Conservation (phyloP, 495 filamentous ascomycete genomes). For the Opeltia flavorubescens region DNA sequence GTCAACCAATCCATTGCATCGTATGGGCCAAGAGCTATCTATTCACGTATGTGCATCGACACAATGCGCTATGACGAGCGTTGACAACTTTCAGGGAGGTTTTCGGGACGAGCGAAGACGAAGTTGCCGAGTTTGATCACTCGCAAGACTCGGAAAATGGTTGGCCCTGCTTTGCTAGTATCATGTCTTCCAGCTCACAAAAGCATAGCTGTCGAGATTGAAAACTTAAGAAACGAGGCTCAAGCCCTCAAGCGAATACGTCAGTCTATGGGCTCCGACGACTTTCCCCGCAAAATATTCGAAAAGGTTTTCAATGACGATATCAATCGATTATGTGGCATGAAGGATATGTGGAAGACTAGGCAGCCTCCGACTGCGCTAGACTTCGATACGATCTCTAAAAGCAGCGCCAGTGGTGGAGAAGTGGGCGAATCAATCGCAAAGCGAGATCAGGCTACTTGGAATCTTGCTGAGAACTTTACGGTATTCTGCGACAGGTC, state of each 20-base stretch:
- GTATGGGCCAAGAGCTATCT: conserved; percentile 99
- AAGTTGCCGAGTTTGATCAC: conserved; percentile 59
- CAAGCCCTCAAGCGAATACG: conserved; percentile 71
- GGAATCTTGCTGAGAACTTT: conserved; percentile 70
- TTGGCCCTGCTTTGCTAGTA: conserved; percentile 14
- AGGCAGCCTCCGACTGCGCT: conserved; percentile 60
- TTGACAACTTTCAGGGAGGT: conserved; percentile 47
- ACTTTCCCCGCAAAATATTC: conserved; percentile 74
- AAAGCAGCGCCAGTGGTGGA: conserved; percentile 36
- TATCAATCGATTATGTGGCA: conserved; percentile 65
- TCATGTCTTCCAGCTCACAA: conserved; percentile 13
- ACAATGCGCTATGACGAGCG: background rate
- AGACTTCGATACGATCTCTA: conserved; percentile 40
- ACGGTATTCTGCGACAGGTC: conserved; percentile 72
- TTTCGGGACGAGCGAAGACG: conserved; percentile 82
- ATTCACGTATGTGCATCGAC: conserved; percentile 43
- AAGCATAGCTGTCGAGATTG: conserved; percentile 63
- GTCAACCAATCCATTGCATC: conserved; percentile 95
- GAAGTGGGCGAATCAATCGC: conserved; percentile 40
- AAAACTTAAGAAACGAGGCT: conserved; percentile 68
- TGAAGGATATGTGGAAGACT: conserved; percentile 95
- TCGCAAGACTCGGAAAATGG: conserved; percentile 71
- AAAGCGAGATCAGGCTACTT: conserved; percentile 57
- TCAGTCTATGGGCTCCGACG: conserved; percentile 62
- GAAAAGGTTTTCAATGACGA: conserved; percentile 86